Evolutionary conservation across 2,329 filamentous ascomycete species (phyloP).

Genomic region (Cordyceps cicadae): DNA sequence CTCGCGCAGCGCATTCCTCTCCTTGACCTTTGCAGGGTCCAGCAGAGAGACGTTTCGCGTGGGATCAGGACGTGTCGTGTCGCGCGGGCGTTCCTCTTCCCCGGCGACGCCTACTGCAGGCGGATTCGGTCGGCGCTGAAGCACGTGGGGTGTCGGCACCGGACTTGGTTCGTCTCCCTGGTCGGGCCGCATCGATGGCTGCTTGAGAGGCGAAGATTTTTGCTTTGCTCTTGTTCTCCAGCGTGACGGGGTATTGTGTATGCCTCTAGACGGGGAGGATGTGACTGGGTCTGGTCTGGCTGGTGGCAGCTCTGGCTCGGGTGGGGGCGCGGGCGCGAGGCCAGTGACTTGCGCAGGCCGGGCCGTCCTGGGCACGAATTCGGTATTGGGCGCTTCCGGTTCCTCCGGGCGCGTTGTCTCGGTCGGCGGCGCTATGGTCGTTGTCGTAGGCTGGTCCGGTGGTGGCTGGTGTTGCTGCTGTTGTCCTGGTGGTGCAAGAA

Average conservation of each 20-base stretch:
- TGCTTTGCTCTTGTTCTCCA: conserved; percentile 27
- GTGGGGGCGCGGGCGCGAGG: conserved; percentile 1
- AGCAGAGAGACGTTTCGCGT: conserved; percentile 33
- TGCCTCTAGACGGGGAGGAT: conserved; percentile 48
- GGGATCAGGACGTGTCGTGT: conserved; percentile 20
- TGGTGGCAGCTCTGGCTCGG: conserved; percentile 57
- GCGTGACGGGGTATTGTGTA: conserved; percentile 50
- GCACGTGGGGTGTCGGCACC: conserved; percentile 3
- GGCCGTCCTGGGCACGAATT: background rate
- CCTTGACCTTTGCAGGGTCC: conserved; percentile 42
- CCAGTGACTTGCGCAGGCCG: conserved; percentile 1
- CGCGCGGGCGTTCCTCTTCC: background rate
- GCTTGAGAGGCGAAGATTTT: conserved; percentile 44
- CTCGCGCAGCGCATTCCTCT: conserved; percentile 43
- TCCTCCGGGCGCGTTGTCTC: background rate
- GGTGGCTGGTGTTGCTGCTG: conserved; percentile 1
- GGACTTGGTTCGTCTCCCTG: background rate
- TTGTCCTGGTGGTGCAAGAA: conserved; percentile 1
- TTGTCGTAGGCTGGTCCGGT: background rate
- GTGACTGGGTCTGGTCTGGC: conserved; percentile 45
- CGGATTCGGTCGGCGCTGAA: conserved; percentile 5
- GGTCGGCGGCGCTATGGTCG: background rate
- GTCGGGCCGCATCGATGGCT: conserved; percentile 24
- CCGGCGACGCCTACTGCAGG: background rate
- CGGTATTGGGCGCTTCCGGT: background rate